phyloP scores from a whole-genome alignment of 2,329 filamentous ascomycete genomes.

The Tolypocladium ophioglossoides region DNA sequence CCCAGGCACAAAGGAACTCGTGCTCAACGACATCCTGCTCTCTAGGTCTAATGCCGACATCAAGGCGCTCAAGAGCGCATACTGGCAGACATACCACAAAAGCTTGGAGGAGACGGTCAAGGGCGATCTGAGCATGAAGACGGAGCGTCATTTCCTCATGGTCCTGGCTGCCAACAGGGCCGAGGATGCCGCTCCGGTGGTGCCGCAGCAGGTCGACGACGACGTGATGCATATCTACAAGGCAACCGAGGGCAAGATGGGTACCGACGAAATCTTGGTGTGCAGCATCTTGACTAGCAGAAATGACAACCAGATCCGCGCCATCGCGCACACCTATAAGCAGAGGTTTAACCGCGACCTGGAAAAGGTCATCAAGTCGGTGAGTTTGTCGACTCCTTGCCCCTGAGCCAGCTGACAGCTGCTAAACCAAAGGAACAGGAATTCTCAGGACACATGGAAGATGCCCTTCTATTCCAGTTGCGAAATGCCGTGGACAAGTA shows the following conservation, averaged over 20 bases:
- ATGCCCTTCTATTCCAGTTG: slow-evolving; percentile 73
- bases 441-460: slow-evolving; percentile 88
- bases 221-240: slow-evolving; percentile 70
- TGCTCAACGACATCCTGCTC: slow-evolving; percentile 80
- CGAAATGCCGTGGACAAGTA: slow-evolving; percentile 67
- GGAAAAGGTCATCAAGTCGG: slow-evolving; percentile 62
- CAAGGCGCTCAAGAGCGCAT: slow-evolving; percentile 71
- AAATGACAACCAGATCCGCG: slow-evolving; percentile 75
- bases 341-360: slow-evolving; percentile 60
- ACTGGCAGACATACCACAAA: slow-evolving; percentile 55
- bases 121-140: slow-evolving; percentile 76
- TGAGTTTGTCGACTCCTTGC: slow-evolving; percentile 20
- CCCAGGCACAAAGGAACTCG: slow-evolving; percentile 72
- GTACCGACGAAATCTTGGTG: slow-evolving; percentile 65
- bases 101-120: slow-evolving; percentile 63
- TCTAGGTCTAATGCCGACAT: slow-evolving; percentile 80
- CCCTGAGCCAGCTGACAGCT: background rate
- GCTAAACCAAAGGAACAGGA: slow-evolving; percentile 34
- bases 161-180: slow-evolving; percentile 63
- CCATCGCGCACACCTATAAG: slow-evolving; percentile 66
- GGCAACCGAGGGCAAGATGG: slow-evolving; percentile 62
- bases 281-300: slow-evolving; percentile 67
- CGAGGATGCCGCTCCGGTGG: slow-evolving; percentile 67
- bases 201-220: slow-evolving; percentile 61
- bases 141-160: slow-evolving; percentile 74